phyloP scores from a whole-genome alignment of 2,329 filamentous ascomycete genomes.

The Diaporthe capsici region DNA sequence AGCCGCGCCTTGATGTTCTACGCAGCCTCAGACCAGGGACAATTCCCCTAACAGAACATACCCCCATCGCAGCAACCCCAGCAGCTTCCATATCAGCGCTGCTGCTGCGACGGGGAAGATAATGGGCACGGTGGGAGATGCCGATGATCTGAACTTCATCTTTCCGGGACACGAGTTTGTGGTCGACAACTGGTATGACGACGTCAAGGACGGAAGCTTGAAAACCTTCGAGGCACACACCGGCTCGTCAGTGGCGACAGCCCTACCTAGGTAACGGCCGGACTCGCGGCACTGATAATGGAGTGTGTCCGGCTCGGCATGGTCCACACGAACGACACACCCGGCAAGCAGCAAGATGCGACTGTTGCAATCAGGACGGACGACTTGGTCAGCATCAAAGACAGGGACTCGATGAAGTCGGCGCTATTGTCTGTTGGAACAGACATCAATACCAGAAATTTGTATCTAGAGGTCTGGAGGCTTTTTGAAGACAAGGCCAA shows the following conservation, averaged over 20 bases:
- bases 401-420: conserved; percentile 1
- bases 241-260: conserved; percentile 49
- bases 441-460: background rate
- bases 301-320: conserved; percentile 44
- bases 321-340: background rate
- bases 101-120: conserved; percentile 44
- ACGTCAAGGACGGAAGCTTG: background rate
- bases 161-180: conserved; percentile 49
- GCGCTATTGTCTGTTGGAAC: background rate
- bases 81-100: conserved; percentile 49
- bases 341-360: conserved; percentile 4
- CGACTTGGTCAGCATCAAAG: background rate
- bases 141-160: conserved; percentile 48
- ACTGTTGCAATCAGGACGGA: conserved; percentile 5
- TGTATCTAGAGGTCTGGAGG: background rate
- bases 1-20: conserved; percentile 55
- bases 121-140: conserved; percentile 44
- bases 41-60: conserved; percentile 40
- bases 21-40: conserved; percentile 51
- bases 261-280: conserved; percentile 49
- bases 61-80: conserved; percentile 36
- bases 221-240: conserved; percentile 32
- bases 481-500: conserved; percentile 8
- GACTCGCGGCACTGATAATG: conserved; percentile 50
- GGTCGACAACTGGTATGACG: conserved; percentile 35